A percentile compares a stretch with the other conserved stretches of the same genome.
phyloP scores from a whole-genome alignment of 129 eudicot species.

The Cynara cardunculus region DNA sequence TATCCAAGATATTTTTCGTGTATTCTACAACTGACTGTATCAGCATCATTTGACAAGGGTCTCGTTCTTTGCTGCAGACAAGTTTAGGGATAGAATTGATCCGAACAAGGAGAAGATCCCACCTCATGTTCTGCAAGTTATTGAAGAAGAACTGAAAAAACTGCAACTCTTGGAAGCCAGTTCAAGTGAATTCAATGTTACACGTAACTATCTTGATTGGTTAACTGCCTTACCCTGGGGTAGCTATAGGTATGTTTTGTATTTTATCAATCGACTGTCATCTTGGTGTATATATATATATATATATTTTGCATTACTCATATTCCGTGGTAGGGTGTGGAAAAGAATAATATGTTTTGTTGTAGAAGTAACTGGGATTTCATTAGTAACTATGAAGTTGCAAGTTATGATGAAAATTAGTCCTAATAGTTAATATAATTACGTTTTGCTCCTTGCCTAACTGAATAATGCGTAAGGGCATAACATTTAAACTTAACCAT shows the following conservation, averaged over 20 bases:
- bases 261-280: not conserved
- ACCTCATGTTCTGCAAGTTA: slow-evolving; percentile 95
- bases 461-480: not conserved
- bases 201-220: slow-evolving; percentile 98
- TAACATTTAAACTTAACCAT: not conserved
- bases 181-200: slow-evolving; percentile 97
- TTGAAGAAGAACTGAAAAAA: slow-evolving; percentile 92
- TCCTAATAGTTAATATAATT: not conserved
- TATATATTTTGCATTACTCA: not conserved
- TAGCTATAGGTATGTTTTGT: slow-evolving; percentile 66
- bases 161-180: slow-evolving; percentile 92
- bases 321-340: not conserved
- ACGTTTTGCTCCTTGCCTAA: not conserved
- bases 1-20: not conserved
- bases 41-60: not conserved
- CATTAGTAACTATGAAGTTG: not conserved
- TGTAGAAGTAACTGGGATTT: not conserved
- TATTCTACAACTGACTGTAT: not conserved
- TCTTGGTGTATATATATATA: not conserved
- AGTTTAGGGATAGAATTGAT: slow-evolving; percentile 90
- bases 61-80: slow-evolving; percentile 48
- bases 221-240: slow-evolving; percentile 99
- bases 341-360: not conserved
- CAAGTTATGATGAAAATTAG: not conserved
- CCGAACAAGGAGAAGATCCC: slow-evolving; percentile 92